These are phyloP conservation scores for Eucalyptus dawsonii DNA, from an alignment of 345 rosid genomes.

Conservation along the genomic window DNA sequence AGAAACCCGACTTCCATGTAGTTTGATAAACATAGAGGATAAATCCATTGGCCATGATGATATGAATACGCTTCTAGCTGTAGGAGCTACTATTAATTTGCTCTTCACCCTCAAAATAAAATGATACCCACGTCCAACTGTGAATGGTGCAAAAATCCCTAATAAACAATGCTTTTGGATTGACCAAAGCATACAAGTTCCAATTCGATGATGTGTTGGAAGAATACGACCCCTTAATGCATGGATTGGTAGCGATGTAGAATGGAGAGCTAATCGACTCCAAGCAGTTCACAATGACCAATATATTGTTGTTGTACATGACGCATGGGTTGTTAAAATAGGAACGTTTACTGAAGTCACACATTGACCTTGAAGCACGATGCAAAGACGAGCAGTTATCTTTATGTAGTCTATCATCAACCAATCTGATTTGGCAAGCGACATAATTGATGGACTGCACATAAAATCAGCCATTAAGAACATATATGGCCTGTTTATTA, in stretches of 20 bases:
- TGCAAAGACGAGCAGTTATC: background rate
- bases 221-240: background rate
- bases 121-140: background rate
- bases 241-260: background rate
- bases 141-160: background rate
- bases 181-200: background rate
- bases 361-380: too few relatives aligned
- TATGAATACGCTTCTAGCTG: background rate
- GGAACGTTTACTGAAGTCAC: too few relatives aligned
- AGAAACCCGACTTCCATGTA: too few relatives aligned
- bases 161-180: background rate
- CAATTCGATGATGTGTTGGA: background rate
- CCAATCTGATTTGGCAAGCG: rapidly evolving
- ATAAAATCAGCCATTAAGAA: background rate
- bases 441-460: background rate
- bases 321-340: too few relatives aligned
- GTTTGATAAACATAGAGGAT: background rate
- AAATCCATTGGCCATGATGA: background rate
- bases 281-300: background rate
- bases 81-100: background rate
- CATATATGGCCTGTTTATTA: too few relatives aligned
- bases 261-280: background rate
- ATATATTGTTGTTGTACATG: background rate
- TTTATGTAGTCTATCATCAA: rapidly evolving
- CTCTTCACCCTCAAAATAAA: background rate